Evolutionary conservation across 2,329 filamentous ascomycete species (phyloP).

Genomic region (Trichocomaceae sp.): DNA sequence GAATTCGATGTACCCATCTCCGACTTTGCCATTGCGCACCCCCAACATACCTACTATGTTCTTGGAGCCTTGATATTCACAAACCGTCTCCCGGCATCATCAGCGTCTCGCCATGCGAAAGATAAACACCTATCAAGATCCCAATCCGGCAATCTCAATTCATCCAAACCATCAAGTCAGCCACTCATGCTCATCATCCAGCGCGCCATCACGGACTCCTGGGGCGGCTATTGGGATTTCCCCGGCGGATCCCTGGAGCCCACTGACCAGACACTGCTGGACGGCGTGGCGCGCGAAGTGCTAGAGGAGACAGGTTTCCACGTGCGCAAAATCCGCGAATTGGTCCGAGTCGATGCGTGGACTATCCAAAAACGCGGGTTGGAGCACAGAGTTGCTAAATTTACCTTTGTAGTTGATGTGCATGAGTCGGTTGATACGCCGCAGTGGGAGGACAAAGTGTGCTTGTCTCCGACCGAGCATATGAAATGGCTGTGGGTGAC

Average conservation of each 20-base stretch:
- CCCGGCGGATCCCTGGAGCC: constrained; percentile 46
- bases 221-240: constrained; percentile 43
- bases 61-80: constrained; percentile 28
- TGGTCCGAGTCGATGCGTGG: constrained; percentile 33
- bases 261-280: constrained; percentile 43
- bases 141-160: too few relatives aligned
- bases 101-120: background rate
- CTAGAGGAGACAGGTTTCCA: constrained; percentile 48
- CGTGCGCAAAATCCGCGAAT: constrained; percentile 37
- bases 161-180: constrained; percentile 13
- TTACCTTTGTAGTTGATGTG: constrained; percentile 34
- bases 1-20: constrained; percentile 24
- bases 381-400: constrained; percentile 24
- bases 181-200: constrained; percentile 40
- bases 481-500: constrained; percentile 31
- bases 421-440: constrained; percentile 15
- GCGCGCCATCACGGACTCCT: constrained; percentile 35
- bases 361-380: background rate
- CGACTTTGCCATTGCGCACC: constrained; percentile 21
- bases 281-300: constrained; percentile 45
- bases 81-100: constrained; percentile 1
- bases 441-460: constrained; percentile 21
- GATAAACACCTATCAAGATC: background rate
- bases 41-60: constrained; percentile 24
- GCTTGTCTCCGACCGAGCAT: constrained; percentile 31